phyloP scores from a whole-genome alignment of 2,329 filamentous ascomycete species.

The Aspergillus fructus region DNA sequence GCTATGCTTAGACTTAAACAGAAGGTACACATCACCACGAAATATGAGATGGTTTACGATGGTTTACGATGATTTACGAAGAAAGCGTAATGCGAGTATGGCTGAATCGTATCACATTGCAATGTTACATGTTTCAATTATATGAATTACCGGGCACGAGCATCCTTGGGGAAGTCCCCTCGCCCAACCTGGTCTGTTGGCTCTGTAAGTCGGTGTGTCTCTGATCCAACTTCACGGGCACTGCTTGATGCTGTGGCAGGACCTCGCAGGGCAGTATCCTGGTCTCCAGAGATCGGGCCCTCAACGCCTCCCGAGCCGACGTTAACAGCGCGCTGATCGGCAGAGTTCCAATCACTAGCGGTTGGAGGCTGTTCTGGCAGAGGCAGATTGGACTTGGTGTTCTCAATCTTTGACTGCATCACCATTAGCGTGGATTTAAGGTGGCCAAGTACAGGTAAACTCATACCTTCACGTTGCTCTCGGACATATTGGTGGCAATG shows the following conservation, averaged over 20 bases:
- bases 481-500: constrained; percentile 13
- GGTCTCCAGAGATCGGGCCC: constrained; percentile 52
- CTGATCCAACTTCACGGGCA: constrained; percentile 48
- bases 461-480: constrained; percentile 24
- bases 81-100: neutral
- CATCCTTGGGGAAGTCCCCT: constrained; percentile 59
- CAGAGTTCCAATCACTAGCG: constrained; percentile 76
- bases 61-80: neutral
- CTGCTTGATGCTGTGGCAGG: constrained; percentile 60
- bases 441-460: constrained; percentile 40
- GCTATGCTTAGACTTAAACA: neutral
- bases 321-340: constrained; percentile 67
- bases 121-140: constrained; percentile 2
- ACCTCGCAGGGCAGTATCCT: constrained; percentile 54
- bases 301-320: constrained; percentile 63
- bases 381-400: constrained; percentile 70
- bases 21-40: neutral
- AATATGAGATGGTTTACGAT: neutral
- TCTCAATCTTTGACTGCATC: constrained; percentile 66
- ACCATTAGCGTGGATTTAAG: constrained; percentile 44
- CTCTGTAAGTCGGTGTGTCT: constrained; percentile 54
- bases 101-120: neutral
- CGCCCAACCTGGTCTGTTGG: constrained; percentile 56
- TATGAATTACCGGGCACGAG: constrained; percentile 47
- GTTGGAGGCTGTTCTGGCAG: constrained; percentile 74